Evolutionary conservation across 345 rosid genomes (phyloP), one percentile per base, ranked within the genome.

Genomic region (Gossypium bickii): DNA sequence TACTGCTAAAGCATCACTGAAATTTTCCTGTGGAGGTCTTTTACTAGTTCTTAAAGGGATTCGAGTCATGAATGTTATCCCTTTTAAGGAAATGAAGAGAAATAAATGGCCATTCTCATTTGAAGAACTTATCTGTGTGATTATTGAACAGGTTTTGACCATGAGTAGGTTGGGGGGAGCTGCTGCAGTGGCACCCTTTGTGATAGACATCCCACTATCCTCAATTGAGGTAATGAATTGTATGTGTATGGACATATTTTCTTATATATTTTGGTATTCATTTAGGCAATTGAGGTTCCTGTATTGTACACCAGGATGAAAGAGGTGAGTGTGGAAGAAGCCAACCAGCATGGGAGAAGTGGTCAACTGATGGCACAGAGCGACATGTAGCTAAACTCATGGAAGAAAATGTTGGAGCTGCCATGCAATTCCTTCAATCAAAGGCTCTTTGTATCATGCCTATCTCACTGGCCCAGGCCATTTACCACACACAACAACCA

Each of bases 401-500:
- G 99, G 98, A 96, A 79, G 99, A 93, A 85, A 96, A 96, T 16
- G 92, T 96, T 2, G 99, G 99, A 48, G 84, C 99, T 0, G 99
- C 99, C 0, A 88, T 96, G 99, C 99, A 96, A 78, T 90, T 93
- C 76, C 94, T 96, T 29, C 99, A 96, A 44, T 92, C 99, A 10
- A 96, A 93, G 84, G 93, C 97, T 38, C 99, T 96, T 34, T 96
- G 98, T 87, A 92, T 96, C 83, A 96, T 96, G 99, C 99, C 99
- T 7, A 81, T 96, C 79, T 92, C 99, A 49, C 82, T 96, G 49
- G 99, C 99, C 67, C 78, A 89, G 4, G 98, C 97, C 2, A 93
- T 96, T 73, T 93, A 90, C 87, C 93, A 86, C 60, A 77, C 97
- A 8, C 97, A 90, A 70, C 94, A 91, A 29, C 91, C 89, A 1